Evolutionary conservation across 1,284 basidiomycete species (phyloP), one percentile per base, ranked within the genome.

Genomic region (Phellopilus nigrolimitatus): DNA sequence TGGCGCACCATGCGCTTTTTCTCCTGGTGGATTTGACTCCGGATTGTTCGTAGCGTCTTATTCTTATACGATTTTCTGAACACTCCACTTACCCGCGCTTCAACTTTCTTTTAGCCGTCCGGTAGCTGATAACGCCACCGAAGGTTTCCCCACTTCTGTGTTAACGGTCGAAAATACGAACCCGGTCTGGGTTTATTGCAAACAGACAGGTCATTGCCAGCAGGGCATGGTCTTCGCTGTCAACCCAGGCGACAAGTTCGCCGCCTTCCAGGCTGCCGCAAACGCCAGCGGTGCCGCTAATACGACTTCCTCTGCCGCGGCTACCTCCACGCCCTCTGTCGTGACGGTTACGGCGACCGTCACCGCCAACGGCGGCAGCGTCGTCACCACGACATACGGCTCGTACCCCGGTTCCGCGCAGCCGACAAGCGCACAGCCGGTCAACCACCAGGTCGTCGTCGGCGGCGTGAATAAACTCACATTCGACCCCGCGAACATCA

Each of bases 151-250:
- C 3, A 63, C 67, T 12, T 76, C 73, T 1, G 63, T 71, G 48
- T 68, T 74, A 49, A 68, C 61, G 3, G 70, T 80, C 3, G 49
- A 64, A 17, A 69, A 73, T 60, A 71, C 68, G 3, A 71, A 75
- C 44, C 78, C 81, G 0, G 68, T 80, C 37, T 85, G 83, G 83
- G 71, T 79, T 17, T 84, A 74, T 67, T 76, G 74, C 59, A 64
- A 65, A 13, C 73, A 75, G 56, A 60, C 60, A 9, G 60, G 61
- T 31, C 71, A 74, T 59, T 82, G 80, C 47, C 63, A 69, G 56
- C 66, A 72, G 53, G 80, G 80, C 12, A 83, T 82, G 81, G 79
- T 83, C 24, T 82, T 82, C 62, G 78, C 80, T 15, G 67, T 82
- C 57, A 83, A 83, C 63, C 76, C 79, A 2, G 78, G 73, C 9